A percentile compares a stretch with the other conserved stretches of the same genome.
Evolutionary conservation across 352 stramenopile species (phyloP).

Genomic region (Pythium aphanidermatum): DNA sequence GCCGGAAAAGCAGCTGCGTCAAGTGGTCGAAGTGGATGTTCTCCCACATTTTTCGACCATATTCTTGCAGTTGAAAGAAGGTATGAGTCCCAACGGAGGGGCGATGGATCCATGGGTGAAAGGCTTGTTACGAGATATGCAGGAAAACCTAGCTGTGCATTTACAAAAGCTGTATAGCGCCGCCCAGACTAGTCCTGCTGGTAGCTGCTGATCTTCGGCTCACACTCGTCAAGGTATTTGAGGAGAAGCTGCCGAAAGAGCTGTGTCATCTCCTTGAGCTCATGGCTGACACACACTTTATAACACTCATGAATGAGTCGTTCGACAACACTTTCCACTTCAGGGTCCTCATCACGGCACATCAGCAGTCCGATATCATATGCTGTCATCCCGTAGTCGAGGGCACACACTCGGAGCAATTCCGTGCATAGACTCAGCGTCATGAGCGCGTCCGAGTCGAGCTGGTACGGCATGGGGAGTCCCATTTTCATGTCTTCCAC

Average conservation of each 20-base stretch:
- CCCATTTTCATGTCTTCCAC: constrained; percentile 24
- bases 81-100: constrained; percentile 10
- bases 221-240: too few relatives aligned
- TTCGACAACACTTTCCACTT: constrained; percentile 29
- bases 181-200: not conserved
- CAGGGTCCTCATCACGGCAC: constrained; percentile 34
- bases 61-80: constrained; percentile 35
- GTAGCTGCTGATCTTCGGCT: too few relatives aligned
- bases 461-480: constrained; percentile 14
- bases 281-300: too few relatives aligned
- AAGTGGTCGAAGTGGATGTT: constrained; percentile 58
- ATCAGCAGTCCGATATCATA: constrained; percentile 53
- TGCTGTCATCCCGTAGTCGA: constrained; percentile 37
- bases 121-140: constrained; percentile 62
- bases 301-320: constrained; percentile 24
- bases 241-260: too few relatives aligned
- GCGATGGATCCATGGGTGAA: constrained; percentile 53
- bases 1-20: constrained; percentile 37
- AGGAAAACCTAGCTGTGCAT: constrained; percentile 57
- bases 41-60: constrained; percentile 52
- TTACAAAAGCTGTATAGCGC: constrained; percentile 22
- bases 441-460: constrained; percentile 36
- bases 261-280: too few relatives aligned
- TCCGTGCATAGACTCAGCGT: constrained; percentile 45
- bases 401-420: constrained; percentile 42